Conservation (phyloP, 768 basidiomycete genomes). For the Pisolithus sp. region DNA sequence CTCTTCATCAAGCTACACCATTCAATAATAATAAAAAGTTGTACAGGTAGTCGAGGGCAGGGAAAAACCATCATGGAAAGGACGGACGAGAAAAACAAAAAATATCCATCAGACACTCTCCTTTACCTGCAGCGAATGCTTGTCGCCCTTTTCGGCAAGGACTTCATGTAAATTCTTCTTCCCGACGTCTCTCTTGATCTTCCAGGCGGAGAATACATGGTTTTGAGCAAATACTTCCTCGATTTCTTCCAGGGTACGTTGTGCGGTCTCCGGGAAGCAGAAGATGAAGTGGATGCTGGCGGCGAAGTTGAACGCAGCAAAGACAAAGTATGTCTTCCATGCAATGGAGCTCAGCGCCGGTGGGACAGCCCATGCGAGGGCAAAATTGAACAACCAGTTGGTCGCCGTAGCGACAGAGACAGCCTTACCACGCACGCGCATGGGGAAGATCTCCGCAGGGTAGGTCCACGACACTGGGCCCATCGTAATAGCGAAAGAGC, state of each 20-base stretch:
- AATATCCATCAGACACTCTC: neutral
- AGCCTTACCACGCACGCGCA: slow-evolving; percentile 61
- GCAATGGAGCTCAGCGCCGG: slow-evolving; percentile 61
- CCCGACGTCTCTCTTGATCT: slow-evolving; percentile 53
- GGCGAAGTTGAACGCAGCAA: slow-evolving; percentile 70
- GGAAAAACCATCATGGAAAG: neutral
- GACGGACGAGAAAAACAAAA: neutral
- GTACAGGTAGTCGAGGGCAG: neutral
- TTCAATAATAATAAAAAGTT: too few relatives aligned
- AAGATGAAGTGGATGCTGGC: slow-evolving; percentile 68
- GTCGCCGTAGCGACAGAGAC: slow-evolving; percentile 37
- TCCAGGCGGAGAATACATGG: slow-evolving; percentile 67
- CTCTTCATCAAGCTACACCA: too few relatives aligned
- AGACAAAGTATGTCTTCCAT: slow-evolving; percentile 74
- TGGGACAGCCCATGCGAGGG: slow-evolving; percentile 70
- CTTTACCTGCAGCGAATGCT: neutral
- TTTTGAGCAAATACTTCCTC: slow-evolving; percentile 72
- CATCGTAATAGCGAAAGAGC: slow-evolving; percentile 67
- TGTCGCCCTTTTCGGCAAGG: slow-evolving; percentile 12
- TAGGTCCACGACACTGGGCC: slow-evolving; percentile 77
- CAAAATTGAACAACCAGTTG: slow-evolving; percentile 69
- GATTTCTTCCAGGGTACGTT: slow-evolving; percentile 69
- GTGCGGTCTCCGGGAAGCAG: slow-evolving; percentile 76
- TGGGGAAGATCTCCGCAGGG: slow-evolving; percentile 64
- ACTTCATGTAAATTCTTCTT: slow-evolving; percentile 55